Percentiles rank a stretch among this genome's conserved stretches.
Evolutionary conservation across 2,329 filamentous ascomycete genomes (phyloP).

Genomic region (Sphaerostilbella broomeana): DNA sequence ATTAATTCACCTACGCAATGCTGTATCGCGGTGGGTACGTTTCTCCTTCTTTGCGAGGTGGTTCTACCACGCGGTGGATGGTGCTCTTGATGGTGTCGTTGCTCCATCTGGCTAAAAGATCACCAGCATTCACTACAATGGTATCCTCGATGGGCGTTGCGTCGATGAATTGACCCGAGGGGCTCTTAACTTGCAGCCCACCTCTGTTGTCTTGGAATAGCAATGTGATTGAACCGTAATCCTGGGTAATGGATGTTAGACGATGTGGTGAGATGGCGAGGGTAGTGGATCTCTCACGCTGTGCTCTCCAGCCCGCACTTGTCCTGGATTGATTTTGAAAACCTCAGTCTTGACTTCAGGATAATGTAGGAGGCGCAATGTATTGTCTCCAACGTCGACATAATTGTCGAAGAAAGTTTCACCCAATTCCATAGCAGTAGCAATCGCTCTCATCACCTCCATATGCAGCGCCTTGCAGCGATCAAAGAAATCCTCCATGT

Average conservation of each 20-base stretch:
- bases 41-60: constrained; percentile 51
- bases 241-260: constrained; percentile 23
- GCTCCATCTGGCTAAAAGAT: constrained; percentile 79
- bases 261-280: neutral
- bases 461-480: constrained; percentile 67
- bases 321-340: constrained; percentile 59
- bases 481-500: constrained; percentile 70
- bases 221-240: constrained; percentile 55
- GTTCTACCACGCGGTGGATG: constrained; percentile 83
- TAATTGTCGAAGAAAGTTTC: constrained; percentile 70
- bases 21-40: constrained; percentile 74
- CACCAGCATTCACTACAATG: constrained; percentile 84
- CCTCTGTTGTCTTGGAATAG: constrained; percentile 55
- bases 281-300: constrained; percentile 35
- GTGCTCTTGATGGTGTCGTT: constrained; percentile 91
- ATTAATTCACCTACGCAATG: constrained; percentile 62
- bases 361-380: constrained; percentile 69
- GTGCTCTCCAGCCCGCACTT: constrained; percentile 73
- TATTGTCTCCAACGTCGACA: constrained; percentile 64
- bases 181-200: constrained; percentile 57
- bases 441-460: constrained; percentile 77
- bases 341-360: constrained; percentile 59
- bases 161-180: constrained; percentile 71
- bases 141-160: constrained; percentile 75
- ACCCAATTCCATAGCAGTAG: constrained; percentile 68